Evolutionary conservation across 2,329 filamentous ascomycete species (phyloP).

Genomic region (Dothistroma pini): DNA sequence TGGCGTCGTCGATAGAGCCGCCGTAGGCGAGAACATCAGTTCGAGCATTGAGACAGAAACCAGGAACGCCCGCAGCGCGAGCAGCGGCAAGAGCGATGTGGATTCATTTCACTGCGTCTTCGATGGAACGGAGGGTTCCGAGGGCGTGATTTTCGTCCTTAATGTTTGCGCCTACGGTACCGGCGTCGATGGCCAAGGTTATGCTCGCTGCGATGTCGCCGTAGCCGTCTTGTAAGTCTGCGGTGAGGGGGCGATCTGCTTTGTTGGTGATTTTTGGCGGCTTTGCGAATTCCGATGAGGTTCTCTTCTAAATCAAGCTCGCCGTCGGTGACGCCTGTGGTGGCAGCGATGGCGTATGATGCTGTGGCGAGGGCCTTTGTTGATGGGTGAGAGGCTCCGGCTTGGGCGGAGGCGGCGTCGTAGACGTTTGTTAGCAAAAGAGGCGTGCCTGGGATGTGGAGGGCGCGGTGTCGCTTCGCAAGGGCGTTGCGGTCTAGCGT

Average conservation of each 20-base stretch:
- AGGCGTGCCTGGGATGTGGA: conserved; percentile 52
- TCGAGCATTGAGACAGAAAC: conserved; percentile 57
- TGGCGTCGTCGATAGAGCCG: conserved; percentile 45
- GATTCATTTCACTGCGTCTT: conserved; percentile 50
- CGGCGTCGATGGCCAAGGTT: conserved; percentile 45
- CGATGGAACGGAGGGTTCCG: conserved; percentile 38
- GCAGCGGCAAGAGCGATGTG: conserved; percentile 44
- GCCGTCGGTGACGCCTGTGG: conserved; percentile 33
- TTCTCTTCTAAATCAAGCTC: conserved; percentile 51
- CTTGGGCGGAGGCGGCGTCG: conserved; percentile 49
- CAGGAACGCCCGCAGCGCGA: conserved; percentile 46
- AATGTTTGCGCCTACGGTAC: conserved; percentile 57
- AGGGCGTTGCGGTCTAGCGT: conserved; percentile 13
- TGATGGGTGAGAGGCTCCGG: conserved; percentile 45
- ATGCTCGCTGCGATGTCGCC: conserved; percentile 49
- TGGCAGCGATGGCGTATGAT: conserved; percentile 35
- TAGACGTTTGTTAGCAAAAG: conserved; percentile 56
- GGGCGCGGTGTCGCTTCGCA: conserved; percentile 27
- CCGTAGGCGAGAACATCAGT: conserved; percentile 52
- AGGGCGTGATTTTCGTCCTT: conserved; percentile 50
- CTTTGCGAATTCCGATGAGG: conserved; percentile 44
- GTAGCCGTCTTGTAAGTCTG: conserved; percentile 61
- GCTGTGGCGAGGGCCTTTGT: conserved; percentile 41
- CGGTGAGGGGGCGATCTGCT: conserved; percentile 50
- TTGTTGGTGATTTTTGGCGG: conserved; percentile 41